A percentile compares a stretch with the other conserved stretches of the same genome.
Conservation (phyloP, 768 basidiomycete genomes). For the Mrakia gelida region DNA sequence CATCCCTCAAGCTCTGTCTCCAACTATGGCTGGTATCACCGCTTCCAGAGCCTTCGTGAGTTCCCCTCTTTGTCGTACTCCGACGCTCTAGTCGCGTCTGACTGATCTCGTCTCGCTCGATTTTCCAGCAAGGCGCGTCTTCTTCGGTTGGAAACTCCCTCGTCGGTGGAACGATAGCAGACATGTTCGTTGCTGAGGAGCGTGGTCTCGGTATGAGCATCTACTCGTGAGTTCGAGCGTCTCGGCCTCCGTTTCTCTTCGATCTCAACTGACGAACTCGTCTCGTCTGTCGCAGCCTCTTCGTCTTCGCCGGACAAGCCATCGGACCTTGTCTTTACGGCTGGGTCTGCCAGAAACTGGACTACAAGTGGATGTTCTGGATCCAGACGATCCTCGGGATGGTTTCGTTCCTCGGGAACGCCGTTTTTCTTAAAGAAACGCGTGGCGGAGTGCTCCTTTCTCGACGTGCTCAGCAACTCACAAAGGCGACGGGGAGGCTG, state of each 20-base stretch:
- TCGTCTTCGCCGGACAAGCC: slow-evolving; percentile 26
- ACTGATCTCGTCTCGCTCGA: not conserved
- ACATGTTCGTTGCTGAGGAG: slow-evolving; percentile 30
- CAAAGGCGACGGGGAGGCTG: slow-evolving; percentile 38
- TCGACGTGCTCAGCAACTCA: slow-evolving; percentile 36
- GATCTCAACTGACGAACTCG: not conserved
- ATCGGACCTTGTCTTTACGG: slow-evolving; percentile 35
- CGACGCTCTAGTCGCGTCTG: not conserved
- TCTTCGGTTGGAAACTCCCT: slow-evolving; percentile 42
- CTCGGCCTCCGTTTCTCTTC: not conserved
- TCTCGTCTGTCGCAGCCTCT: not conserved
- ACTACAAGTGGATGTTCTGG: slow-evolving; percentile 42
- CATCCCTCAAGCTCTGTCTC: slow-evolving; percentile 39
- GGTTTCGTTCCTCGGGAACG: slow-evolving; percentile 35
- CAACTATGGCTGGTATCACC: slow-evolving; percentile 35
- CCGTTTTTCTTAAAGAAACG: slow-evolving; percentile 39
- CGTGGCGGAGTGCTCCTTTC: slow-evolving; percentile 40
- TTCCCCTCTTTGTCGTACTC: not conserved
- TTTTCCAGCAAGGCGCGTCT: slow-evolving; percentile 37
- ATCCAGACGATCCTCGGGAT: slow-evolving; percentile 37
- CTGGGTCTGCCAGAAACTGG: slow-evolving; percentile 37
- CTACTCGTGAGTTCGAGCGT: slow-evolving; percentile 37
- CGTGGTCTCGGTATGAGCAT: slow-evolving; percentile 41
- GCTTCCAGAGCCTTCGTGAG: slow-evolving; percentile 38
- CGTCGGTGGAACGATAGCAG: slow-evolving; percentile 42